phyloP scores from a whole-genome alignment of 2,329 filamentous ascomycete species.

The Huntiella decipiens region DNA sequence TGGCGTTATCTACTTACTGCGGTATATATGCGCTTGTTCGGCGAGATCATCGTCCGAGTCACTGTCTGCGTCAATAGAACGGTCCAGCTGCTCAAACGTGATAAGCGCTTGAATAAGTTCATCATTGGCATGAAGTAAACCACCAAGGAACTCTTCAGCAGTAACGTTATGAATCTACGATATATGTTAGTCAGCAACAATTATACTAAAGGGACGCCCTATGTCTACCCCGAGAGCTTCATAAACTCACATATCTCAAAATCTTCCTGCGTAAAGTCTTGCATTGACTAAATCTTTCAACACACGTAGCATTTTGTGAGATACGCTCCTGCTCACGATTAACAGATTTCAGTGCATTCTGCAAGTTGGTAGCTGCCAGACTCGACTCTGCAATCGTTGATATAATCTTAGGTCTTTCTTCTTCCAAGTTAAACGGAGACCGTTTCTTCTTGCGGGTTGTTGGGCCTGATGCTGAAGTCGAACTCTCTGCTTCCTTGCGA shows the following conservation, averaged over 20 bases:
- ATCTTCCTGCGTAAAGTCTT: conserved; percentile 72
- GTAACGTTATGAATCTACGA: conserved; percentile 69
- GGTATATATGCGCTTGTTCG: conserved; percentile 46
- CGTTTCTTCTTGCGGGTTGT: conserved; percentile 30
- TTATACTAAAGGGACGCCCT: neutral
- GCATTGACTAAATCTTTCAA: conserved; percentile 66
- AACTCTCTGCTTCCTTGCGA: conserved; percentile 27
- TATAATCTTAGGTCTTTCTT: conserved; percentile 74
- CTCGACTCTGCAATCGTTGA: conserved; percentile 75
- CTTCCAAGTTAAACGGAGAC: conserved; percentile 62
- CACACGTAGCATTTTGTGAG: conserved; percentile 60
- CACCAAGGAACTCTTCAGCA: conserved; percentile 77
- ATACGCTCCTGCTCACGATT: conserved; percentile 79
- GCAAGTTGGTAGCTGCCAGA: conserved; percentile 75
- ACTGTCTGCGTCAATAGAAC: conserved; percentile 58
- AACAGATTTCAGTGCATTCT: conserved; percentile 73
- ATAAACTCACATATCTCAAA: conserved; percentile 49
- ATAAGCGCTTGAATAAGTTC: conserved; percentile 86
- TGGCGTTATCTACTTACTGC: conserved; percentile 25
- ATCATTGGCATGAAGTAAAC: conserved; percentile 83
- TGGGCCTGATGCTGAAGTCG: conserved; percentile 13
- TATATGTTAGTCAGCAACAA: neutral
- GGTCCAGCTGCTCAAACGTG: conserved; percentile 85
- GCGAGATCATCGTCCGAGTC: conserved; percentile 51
- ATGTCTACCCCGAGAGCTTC: neutral